Base-by-base conservation (phyloP, 1,139 yeast genomes). In the Debaryomyces subglobosus region DNA sequence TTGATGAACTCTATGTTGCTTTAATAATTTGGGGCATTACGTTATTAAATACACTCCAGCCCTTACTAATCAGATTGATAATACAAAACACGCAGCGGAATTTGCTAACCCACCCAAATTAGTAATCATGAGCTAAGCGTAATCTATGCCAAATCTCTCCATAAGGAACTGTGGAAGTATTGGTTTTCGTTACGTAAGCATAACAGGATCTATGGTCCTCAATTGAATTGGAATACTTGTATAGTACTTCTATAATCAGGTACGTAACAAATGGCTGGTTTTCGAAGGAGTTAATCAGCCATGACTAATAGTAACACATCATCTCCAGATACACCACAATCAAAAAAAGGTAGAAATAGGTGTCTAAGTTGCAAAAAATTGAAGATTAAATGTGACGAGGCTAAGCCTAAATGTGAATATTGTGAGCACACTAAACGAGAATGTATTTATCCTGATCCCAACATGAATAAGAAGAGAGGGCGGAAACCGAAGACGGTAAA, bases 331-430 rank as follows among this genome's bases (percentile, higher is more conserved):
- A 32, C 20, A 9, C 21, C 10, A 16, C 33, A 30, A 13, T 32
- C 9, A 5, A 13, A 15, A 18, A 39, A 29, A 23, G 20, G 6
- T n/a, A 29, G 29, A 18, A 39, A 30, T 21, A 40, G 90, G 0
- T 89, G 96, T 59, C 87, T 82, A 53, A 71, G 77, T 41, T 89
- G 96, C 63, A 84, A 88, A 57, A 71, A 77, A 50, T 69, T 82
- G 49, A 88, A 88, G 63, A 80, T 85, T 44, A 86, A 87, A 60
- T 89, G 96, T 61, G 87, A 86, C 58, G 96, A 89, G 56, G 58
- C 49, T 25, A 81, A 82, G 53, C 96, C 96, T 0, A 53, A 62
- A 0, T 89, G 96, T 58, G 43, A 40, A 21, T 45, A 45, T 30
- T 45, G 48, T 24, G 25, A 27, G 21, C 25, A 40, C 41, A 45